Base-by-base conservation (phyloP, 305 asterid species). In the Rubia tinctorum region DNA sequence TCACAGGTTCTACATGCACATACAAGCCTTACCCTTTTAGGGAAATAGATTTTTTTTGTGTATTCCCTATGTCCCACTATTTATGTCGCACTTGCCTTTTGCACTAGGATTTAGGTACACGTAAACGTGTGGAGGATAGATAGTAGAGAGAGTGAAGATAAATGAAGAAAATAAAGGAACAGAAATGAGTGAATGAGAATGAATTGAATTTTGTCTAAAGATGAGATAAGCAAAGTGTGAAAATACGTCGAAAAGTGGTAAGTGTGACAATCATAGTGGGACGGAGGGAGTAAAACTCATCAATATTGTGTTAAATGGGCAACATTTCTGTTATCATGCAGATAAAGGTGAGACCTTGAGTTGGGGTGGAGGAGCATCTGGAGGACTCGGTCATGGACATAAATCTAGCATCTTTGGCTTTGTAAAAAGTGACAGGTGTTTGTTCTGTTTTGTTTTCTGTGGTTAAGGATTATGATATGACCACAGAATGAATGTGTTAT, bases 291-390 rank as follows among this genome's bases (percentile, higher is more conserved):
- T 42, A 23, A 25, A 23, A 22, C 44, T 58, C 22, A 23, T 14
- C 71, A 71, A 25, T 39, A 58, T 73, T 73, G 17, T 59, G 60
- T 64, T 51, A 59, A 17, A 73, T 45, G 47, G 71, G 60, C 44
- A 47, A 61, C 59, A 80, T 42, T 62, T 20, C 73, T 63, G 60
- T 59, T 53, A 58, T 71, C 77, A 55, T 62, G 76, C 89, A 94
- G 99, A 84, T 81, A 85, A 90, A 60, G 99, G 98, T 43, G 96
- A 90, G 87, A 81, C 87, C 72, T 86, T 94, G 88, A 94, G 98
- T 83, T 94, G 99, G 99, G 99, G 99, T 61, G 95, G 84, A 74
- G 99, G 97, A 81, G 93, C 89, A 76, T 86, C 90, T 25, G 99
- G 99, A 76, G 86, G 93, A 81, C 98, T 94, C 71, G 99, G 99